Base-by-base conservation (phyloP, 179 eudicot species). In the Pouteria campechiana region DNA sequence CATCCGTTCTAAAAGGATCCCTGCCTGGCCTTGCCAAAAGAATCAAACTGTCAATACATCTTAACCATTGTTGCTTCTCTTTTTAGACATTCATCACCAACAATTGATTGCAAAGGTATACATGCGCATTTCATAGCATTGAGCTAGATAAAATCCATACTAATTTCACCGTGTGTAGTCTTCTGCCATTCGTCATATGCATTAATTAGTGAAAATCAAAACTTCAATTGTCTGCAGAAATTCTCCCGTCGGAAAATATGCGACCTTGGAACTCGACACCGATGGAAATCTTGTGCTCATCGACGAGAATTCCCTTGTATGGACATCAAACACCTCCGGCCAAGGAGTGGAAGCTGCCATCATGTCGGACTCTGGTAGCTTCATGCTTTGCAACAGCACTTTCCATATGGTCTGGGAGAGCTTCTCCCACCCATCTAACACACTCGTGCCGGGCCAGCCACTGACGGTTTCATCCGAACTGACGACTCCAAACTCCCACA, bases 381-480 rank as follows among this genome's bases (percentile, higher is more conserved):
- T 89, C 32, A 55, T 84, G 23, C 68, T 85, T 28, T 78, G 72
- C 73, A 43, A 57, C 32, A 7, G 45, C 8, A 35, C 40, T 22
- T 60, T 36, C 8, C 32, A 27, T n/a, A 55, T 73, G 10, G 48
- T 61, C 0, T 89, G 93, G 83, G 81, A 89, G 41, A 78, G 76
- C 60, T 89, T 85, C 48, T 74, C 90, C 0, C 74, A 81, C 40
- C 97, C 97, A 4, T 64, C 90, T 1, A 83, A 89, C 55, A 89
- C 97, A 0, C 86, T 85, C 43, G 68, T 89, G 32, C 97, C 95
- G 0, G 86, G 85, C 34, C 97, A 89, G 33, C 79, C 93, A 9
- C 41, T 89, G 29, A 65, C 80, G 0, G 83, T 29, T 37, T 57
- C 79, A 13, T 58, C 63, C 21, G 69, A 67, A 48, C 81, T 81